Evolutionary conservation across 495 filamentous ascomycete species (phyloP).

Genomic region (Penicillium malachiteum): DNA sequence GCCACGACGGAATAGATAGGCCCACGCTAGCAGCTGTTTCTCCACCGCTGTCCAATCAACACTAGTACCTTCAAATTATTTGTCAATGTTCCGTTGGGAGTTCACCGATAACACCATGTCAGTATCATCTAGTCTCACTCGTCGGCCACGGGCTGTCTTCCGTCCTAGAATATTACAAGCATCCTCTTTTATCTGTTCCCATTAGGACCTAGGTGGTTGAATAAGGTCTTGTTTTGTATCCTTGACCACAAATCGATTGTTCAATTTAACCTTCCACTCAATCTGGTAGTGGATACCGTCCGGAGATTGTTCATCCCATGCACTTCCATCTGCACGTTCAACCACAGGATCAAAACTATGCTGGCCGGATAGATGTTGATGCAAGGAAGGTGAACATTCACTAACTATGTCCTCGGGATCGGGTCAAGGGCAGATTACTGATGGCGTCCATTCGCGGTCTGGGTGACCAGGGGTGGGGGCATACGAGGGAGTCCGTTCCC

Average conservation of each 20-base stretch:
- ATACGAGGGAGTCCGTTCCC: too few relatives aligned
- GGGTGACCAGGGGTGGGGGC: too few relatives aligned
- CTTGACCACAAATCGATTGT: conserved; percentile 30
- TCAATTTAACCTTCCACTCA: conserved; percentile 34
- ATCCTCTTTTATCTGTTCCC: conserved; percentile 13
- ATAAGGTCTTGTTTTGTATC: too few relatives aligned
- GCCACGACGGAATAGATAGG: conserved; percentile 4
- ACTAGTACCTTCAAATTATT: background rate
- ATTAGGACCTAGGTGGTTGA: conserved; percentile 21
- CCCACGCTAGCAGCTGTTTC: conserved; percentile 6
- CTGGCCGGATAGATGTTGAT: too few relatives aligned
- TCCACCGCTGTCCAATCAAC: conserved; percentile 6
- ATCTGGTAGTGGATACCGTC: conserved; percentile 37
- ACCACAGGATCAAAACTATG: too few relatives aligned
- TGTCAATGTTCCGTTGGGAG: background rate
- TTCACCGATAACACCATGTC: conserved; percentile 14
- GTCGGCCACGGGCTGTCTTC: conserved; percentile 12
- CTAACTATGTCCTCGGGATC: too few relatives aligned
- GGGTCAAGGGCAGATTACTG: too few relatives aligned
- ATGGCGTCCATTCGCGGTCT: too few relatives aligned
- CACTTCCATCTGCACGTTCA: conserved; percentile 15
- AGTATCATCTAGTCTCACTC: conserved; percentile 21
- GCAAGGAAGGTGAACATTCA: too few relatives aligned
- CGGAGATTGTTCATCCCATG: conserved; percentile 40
- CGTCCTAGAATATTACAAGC: too few relatives aligned